These are phyloP conservation scores for Spergularia marina DNA, from an alignment of 148 eudicot species.

Conservation along the genomic window DNA sequence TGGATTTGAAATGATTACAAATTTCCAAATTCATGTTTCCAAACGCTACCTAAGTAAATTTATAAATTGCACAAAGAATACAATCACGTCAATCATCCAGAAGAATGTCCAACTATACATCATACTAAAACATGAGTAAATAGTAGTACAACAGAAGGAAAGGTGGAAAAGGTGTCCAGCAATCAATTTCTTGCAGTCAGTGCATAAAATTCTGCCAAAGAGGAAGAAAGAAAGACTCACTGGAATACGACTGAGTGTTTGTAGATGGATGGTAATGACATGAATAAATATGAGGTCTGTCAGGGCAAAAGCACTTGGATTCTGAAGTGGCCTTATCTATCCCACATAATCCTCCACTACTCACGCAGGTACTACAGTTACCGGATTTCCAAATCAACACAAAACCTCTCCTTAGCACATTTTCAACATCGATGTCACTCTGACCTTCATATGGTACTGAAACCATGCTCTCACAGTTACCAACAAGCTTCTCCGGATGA, in stretches of 20 bases:
- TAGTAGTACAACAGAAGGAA: no score
- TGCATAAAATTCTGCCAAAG: neutral
- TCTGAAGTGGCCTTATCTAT: conserved; percentile 11
- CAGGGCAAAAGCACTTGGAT: conserved; percentile 27
- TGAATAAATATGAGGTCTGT: conserved; percentile 13
- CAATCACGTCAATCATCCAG: neutral
- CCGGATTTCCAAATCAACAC: conserved; percentile 13
- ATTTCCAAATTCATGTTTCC: no score
- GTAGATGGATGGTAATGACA: conserved; percentile 20
- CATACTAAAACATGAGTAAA: no score
- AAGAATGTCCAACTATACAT: neutral
- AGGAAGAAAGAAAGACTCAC: neutral
- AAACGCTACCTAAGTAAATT: no score
- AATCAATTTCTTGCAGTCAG: neutral
- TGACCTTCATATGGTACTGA: conserved; percentile 24
- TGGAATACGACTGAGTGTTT: neutral
- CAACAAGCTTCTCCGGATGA: conserved; percentile 1
- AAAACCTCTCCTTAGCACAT: conserved; percentile 19
- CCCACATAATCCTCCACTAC: conserved; percentile 30
- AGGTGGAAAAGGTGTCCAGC: neutral
- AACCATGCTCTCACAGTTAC: conserved; percentile 19
- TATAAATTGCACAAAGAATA: neutral
- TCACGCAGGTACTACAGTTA: conserved; percentile 22
- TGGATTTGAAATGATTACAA: no score
- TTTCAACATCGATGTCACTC: neutral